These are phyloP conservation scores for Dichotomocladium elegans DNA, from an alignment of 371 early-diverging fungal genomes.

Conservation along the genomic window DNA sequence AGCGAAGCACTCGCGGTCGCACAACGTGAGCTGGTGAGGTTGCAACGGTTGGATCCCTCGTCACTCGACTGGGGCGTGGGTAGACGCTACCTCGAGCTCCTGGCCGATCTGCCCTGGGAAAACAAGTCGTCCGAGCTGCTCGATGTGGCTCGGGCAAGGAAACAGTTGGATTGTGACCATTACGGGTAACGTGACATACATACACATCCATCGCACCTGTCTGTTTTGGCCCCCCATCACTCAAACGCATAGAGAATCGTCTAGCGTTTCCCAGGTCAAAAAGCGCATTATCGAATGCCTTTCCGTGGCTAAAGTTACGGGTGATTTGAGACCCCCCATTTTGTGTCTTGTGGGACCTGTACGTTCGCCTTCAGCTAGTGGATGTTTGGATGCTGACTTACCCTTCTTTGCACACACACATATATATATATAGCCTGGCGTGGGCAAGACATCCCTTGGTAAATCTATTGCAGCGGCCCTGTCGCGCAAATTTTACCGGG, in stretches of 20 bases:
- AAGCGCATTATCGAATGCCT: conserved; percentile 79
- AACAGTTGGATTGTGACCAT: conserved; percentile 77
- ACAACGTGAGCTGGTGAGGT: conserved; percentile 67
- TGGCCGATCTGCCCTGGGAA: conserved; percentile 80
- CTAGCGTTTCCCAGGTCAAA: conserved; percentile 83
- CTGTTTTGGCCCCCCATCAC: background rate
- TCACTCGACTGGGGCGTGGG: conserved; percentile 81
- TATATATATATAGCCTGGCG: conserved; percentile 50
- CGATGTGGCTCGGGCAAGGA: conserved; percentile 63
- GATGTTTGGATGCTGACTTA: background rate
- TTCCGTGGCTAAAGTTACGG: conserved; percentile 76
- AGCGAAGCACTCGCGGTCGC: conserved; percentile 63
- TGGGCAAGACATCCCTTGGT: conserved; percentile 86
- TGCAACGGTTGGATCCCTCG: conserved; percentile 60
- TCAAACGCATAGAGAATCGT: conserved; percentile 8
- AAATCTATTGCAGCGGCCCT: conserved; percentile 79
- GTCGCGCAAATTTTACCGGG: conserved; percentile 76
- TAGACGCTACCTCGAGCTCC: conserved; percentile 72
- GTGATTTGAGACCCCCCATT: conserved; percentile 81
- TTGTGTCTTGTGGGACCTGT: conserved; percentile 76
- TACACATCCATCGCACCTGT: background rate
- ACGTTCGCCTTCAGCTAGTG: conserved; percentile 7
- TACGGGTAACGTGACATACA: conserved; percentile 45
- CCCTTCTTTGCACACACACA: conserved; percentile 2
- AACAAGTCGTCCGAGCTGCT: conserved; percentile 56